Evolutionary conservation across 768 basidiomycete species (phyloP).

Genomic region (Kwoniella sp.): DNA sequence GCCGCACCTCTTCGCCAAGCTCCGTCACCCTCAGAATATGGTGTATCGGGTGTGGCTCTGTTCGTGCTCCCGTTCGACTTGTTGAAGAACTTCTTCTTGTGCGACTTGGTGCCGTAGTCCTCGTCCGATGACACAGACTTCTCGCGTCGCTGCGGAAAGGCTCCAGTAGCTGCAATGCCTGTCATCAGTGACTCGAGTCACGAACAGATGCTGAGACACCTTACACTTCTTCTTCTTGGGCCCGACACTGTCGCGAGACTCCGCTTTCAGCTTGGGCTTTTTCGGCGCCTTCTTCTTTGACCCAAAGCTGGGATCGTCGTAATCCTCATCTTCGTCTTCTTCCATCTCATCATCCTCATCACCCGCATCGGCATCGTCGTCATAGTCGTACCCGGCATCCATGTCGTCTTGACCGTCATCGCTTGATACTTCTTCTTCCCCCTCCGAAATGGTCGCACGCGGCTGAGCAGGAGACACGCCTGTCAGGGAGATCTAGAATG

Average conservation of each 20-base stretch:
- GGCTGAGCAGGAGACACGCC: background rate
- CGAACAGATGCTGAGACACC: background rate
- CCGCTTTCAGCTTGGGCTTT: constrained; percentile 2
- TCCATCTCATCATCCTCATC: constrained; percentile 29
- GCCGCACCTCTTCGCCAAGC: constrained; percentile 41
- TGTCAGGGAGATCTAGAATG: background rate
- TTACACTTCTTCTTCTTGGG: constrained; percentile 22
- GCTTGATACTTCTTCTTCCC: constrained; percentile 17
- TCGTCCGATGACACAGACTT: constrained; percentile 38
- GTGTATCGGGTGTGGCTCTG: constrained; percentile 25
- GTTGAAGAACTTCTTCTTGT: constrained; percentile 37
- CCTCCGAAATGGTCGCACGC: constrained; percentile 12
- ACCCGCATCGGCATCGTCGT: constrained; percentile 21
- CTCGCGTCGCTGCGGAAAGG: constrained; percentile 33
- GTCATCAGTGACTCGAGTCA: background rate
- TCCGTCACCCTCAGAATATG: constrained; percentile 22
- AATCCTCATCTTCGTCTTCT: constrained; percentile 33
- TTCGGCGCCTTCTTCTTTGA: constrained; percentile 19
- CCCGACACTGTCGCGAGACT: constrained; percentile 7
- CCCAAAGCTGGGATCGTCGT: constrained; percentile 29
- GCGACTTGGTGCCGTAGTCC: constrained; percentile 42
- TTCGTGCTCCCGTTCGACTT: constrained; percentile 13
- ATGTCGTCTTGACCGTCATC: constrained; percentile 13
- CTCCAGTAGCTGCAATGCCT: constrained; percentile 11
- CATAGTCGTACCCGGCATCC: constrained; percentile 21